Evolutionary conservation across 352 stramenopile species (phyloP), one percentile per base, ranked within the genome.

Genomic region (Phytophthora agathidicida): DNA sequence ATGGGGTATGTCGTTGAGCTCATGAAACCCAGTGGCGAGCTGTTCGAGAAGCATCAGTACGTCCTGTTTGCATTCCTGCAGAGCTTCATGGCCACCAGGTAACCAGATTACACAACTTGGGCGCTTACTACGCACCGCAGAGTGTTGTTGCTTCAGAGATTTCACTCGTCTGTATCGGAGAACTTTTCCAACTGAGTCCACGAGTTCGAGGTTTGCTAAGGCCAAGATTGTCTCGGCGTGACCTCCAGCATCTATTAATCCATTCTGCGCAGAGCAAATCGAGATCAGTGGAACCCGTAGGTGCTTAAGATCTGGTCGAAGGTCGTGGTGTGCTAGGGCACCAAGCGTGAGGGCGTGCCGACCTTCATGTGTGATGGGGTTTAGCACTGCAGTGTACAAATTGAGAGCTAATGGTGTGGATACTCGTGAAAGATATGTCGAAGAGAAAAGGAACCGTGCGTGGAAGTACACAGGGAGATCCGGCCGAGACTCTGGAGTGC

Each of bases 391-490:
- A 16, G 94, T 98, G 70, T 98, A 98, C 26, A 98, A 68, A 73
- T 98, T 98, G 20, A 99, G 80, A 2, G 95, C 96, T 42, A 98
- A 68, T n/a, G 95, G 94, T 11, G 94, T 94, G 6, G 93, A 96
- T 9, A 98, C 94, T 26, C 94, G 88, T 10, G 77, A 79, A 10
- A 99, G 66, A 67, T 99, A 99, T 39, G 73, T 64, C 1, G 78
- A 48, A 0, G 86, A 98, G 74, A 99, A 99, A 26, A 98, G 74
- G 64, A 98, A 98, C 3, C 95, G 74, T 22, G 88, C 71, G 76
- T 98, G 97, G 72, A 98, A 99, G 70, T 98, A 98, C 8, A 98
- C 88, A 8, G 95, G 94, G 9, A 98, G 71, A 63, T 98, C 94
- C 7, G 96, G 94, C 9, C 95, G 74, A 11, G 86, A 92, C 58